phyloP scores from a whole-genome alignment of 768 basidiomycete genomes.

The Suillus spraguei region DNA sequence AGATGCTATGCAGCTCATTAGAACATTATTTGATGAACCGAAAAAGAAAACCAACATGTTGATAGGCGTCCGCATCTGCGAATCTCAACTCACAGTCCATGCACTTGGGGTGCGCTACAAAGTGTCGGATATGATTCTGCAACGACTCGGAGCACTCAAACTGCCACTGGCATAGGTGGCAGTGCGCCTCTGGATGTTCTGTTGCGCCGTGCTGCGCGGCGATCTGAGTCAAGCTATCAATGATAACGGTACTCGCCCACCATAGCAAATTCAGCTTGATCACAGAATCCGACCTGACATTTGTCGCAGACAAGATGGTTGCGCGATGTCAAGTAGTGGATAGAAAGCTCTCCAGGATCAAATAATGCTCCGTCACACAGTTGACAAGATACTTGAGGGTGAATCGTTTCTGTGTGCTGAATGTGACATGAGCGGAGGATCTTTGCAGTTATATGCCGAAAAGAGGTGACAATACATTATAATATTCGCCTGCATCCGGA shows the following conservation, averaged over 20 bases:
- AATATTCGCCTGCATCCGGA: slow-evolving; percentile 29
- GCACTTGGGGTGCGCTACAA: slow-evolving; percentile 49
- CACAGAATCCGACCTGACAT: slow-evolving; percentile 31
- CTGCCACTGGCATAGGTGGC: slow-evolving; percentile 39
- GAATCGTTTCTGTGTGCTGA: slow-evolving; percentile 42
- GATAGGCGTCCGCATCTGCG: slow-evolving; percentile 37
- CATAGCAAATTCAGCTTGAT: slow-evolving; percentile 28
- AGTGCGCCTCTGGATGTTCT: slow-evolving; percentile 35
- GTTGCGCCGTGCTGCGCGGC: slow-evolving; percentile 31
- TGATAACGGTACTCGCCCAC: slow-evolving; percentile 20
- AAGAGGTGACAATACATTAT: slow-evolving; percentile 28
- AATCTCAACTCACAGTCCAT: slow-evolving; percentile 45
- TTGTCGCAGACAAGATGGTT: slow-evolving; percentile 31
- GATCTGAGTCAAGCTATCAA: slow-evolving; percentile 17
- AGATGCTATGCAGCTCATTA: slow-evolving; percentile 24
- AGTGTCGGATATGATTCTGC: slow-evolving; percentile 43
- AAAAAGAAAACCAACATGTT: slow-evolving; percentile 33
- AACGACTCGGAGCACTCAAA: slow-evolving; percentile 41
- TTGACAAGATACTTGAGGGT: slow-evolving; percentile 40
- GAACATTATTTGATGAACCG: slow-evolving; percentile 5
- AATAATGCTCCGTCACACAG: slow-evolving; percentile 26
- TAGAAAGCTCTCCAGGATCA: slow-evolving; percentile 24
- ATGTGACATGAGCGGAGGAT: slow-evolving; percentile 3
- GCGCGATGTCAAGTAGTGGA: slow-evolving; percentile 30
- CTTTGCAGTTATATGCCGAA: not conserved